A percentile compares a stretch with the other conserved stretches of the same genome.
Conservation (phyloP, 2,329 filamentous ascomycete species). For the Simplicillium sp. region DNA sequence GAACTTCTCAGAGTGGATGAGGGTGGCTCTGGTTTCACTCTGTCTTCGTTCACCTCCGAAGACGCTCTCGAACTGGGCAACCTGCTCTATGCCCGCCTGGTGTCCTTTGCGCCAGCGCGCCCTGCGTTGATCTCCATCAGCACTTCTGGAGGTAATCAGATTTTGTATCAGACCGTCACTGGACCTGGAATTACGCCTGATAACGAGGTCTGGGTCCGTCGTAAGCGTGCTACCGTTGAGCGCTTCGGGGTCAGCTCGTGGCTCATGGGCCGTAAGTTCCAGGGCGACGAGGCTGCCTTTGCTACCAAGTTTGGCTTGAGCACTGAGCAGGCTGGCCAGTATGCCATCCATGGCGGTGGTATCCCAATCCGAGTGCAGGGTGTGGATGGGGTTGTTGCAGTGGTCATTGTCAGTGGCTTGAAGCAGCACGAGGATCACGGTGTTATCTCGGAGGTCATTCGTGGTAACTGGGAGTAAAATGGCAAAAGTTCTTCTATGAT, state of each 20-base stretch:
- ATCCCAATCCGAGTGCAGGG: conserved; percentile 63
- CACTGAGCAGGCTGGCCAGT: conserved; percentile 44
- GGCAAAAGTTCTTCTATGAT: background rate
- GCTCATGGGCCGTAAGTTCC: conserved; percentile 60
- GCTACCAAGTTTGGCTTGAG: conserved; percentile 55
- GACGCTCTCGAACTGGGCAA: conserved; percentile 59
- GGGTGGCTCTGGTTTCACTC: conserved; percentile 31
- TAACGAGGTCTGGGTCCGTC: conserved; percentile 59
- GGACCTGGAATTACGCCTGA: conserved; percentile 60
- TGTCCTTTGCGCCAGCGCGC: conserved; percentile 30
- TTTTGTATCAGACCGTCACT: conserved; percentile 62
- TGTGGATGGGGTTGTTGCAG: conserved; percentile 66
- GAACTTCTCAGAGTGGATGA: conserved; percentile 19
- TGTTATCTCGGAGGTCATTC: conserved; percentile 61
- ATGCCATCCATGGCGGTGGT: conserved; percentile 71
- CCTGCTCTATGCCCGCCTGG: conserved; percentile 53
- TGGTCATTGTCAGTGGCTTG: conserved; percentile 67
- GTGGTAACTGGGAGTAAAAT: conserved; percentile 32
- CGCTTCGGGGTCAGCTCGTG: conserved; percentile 63
- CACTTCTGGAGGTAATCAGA: conserved; percentile 46
- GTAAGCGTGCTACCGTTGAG: conserved; percentile 64
- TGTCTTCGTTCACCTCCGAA: conserved; percentile 48
- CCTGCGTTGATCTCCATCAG: conserved; percentile 56
- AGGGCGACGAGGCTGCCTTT: conserved; percentile 55
- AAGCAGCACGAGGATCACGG: conserved; percentile 72